Conservation (phyloP, 306 rosid genomes). For the Quercus wislizeni region DNA sequence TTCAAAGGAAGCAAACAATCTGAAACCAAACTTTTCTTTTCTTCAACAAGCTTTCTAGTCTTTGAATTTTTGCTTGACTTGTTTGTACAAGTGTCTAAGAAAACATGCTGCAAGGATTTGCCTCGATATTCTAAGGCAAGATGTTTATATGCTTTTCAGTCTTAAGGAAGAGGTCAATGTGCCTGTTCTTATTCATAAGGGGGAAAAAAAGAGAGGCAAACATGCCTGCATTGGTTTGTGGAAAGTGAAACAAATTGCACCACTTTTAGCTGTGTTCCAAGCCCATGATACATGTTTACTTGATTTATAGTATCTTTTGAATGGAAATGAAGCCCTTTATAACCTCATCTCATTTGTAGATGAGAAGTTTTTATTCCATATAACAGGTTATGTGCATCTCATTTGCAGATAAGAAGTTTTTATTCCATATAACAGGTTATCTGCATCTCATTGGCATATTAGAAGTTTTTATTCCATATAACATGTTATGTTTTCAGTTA, state of each 20-base stretch:
- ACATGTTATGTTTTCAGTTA: conserved; percentile 3
- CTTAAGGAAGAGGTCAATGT: neutral
- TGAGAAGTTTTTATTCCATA: neutral
- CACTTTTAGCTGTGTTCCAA: neutral
- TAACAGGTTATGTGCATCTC: conserved; percentile 7
- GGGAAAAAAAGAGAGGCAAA: no score
- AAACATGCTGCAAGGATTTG: neutral
- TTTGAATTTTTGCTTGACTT: neutral
- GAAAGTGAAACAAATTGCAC: neutral
- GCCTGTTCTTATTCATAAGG: neutral
- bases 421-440: conserved; percentile 9
- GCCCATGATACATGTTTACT: neutral
- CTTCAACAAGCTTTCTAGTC: neutral
- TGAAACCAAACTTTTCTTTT: neutral
- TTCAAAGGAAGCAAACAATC: neutral
- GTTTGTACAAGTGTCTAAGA: neutral
- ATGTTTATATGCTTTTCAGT: neutral
- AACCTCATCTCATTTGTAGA: neutral
- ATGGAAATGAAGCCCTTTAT: neutral
- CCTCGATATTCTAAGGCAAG: neutral
- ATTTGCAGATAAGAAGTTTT: neutral
- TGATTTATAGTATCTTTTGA: neutral
- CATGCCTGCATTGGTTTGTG: neutral
- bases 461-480: neutral
- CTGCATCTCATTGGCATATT: neutral